Evolutionary conservation across 768 basidiomycete species (phyloP), one percentile per base, ranked within the genome.

Genomic region (Tephrocybe rancida): DNA sequence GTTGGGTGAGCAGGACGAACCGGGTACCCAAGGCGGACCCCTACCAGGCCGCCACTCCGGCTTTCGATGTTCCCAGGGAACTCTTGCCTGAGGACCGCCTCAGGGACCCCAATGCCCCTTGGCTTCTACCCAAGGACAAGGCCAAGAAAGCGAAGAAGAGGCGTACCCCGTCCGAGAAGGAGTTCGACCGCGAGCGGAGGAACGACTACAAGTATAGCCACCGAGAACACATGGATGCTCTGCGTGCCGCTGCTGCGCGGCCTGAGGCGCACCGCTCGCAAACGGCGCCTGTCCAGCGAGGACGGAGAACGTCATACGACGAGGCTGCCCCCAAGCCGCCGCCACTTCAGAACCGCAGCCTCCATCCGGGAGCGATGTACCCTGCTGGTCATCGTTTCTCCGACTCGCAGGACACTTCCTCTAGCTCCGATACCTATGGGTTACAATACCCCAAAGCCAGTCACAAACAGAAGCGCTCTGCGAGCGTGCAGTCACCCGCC

Each of bases 1-100:
- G 49, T 10, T 61, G 61, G 61, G 61, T 58, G 13, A 26, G 52
- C 39, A 46, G 42, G 25, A 59, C 58, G 5, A 59, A 56, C 37
- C 41, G 34, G 5, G 19, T 52, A 19, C 50, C 37, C 47, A 6
- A 8, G 49, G 32, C 58, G 52, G 16, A 59, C 27, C 58, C 58
- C 2, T 56, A 53, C 22, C 50, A 54, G 19, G 54, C 58, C 6
- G 54, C 58, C 4, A 59, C 58, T n/a, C 58, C 58, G n/a, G 58
- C 58, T 5, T 37, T 44, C 14, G 52, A 53, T 35, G 24, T 53
- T 5, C 52, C 52, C 1, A 47, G 21, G 14, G 52, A 53, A 19
- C 38, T 53, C 22, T 24, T 53, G 9, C 52, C 52, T 14, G 6
- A 3, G 30, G 24, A 44, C 32, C 44, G 52, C 11, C 4, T 26